Conservation (phyloP, 169 alveolate genomes). For the Ichthyophthirius multifiliis region DNA sequence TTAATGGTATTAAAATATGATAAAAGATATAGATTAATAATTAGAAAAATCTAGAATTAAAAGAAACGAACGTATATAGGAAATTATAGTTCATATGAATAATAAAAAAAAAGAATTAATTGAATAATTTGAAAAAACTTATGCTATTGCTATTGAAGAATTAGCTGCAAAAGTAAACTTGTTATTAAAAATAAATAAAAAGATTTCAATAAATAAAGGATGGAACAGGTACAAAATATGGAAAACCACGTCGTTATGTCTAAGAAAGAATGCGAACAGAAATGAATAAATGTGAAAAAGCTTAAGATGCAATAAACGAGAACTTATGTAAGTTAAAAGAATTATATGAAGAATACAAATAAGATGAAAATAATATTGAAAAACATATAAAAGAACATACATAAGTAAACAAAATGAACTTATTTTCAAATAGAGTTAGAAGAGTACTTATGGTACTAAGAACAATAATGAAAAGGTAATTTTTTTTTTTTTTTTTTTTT, state of each 20-base stretch:
- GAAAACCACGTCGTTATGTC: slow-evolving; percentile 83
- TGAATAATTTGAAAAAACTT: slow-evolving; percentile 70
- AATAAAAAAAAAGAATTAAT: slow-evolving; percentile 57
- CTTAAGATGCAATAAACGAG: slow-evolving; percentile 68
- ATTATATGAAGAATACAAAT: slow-evolving; percentile 49
- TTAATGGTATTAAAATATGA: slow-evolving; percentile 68
- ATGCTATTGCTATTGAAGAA: slow-evolving; percentile 66
- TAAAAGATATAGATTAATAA: slow-evolving; percentile 56
- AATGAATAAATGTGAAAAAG: slow-evolving; percentile 87
- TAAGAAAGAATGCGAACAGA: slow-evolving; percentile 82
- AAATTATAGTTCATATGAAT: slow-evolving; percentile 51
- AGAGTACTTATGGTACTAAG: neutral
- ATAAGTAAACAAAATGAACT: no score
- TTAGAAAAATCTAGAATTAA: slow-evolving; percentile 37
- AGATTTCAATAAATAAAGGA: slow-evolving; percentile 37
- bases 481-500: no score
- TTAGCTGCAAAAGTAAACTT: slow-evolving; percentile 61
- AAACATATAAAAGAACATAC: neutral
- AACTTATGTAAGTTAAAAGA: slow-evolving; percentile 47
- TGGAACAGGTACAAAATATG: slow-evolving; percentile 85
- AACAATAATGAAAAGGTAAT: no score
- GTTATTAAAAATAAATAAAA: no score
- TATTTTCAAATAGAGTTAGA: neutral
- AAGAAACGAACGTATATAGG: slow-evolving; percentile 56
- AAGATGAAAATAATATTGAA: slow-evolving; percentile 29